Conservation (phyloP, 352 stramenopile species). For the Pythium pyrilobum region DNA sequence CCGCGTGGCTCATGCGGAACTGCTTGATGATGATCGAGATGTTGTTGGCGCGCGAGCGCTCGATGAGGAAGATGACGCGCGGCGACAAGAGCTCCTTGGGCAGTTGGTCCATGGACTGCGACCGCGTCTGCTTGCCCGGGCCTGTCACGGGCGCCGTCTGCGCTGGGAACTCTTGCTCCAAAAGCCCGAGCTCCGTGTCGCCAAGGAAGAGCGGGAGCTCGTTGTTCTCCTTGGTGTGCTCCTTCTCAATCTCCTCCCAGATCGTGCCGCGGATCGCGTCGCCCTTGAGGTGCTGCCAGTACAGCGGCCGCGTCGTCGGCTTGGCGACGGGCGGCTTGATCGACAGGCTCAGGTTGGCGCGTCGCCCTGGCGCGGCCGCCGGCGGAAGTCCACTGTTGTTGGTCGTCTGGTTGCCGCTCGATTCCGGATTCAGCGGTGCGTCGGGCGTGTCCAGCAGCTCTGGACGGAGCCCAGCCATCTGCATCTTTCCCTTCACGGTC, state of each 20-base stretch:
- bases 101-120: conserved; percentile 33
- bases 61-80: conserved; percentile 70
- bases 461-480: conserved; percentile 44
- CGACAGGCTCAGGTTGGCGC: conserved; percentile 48
- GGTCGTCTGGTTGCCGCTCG: conserved; percentile 15
- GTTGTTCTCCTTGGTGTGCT: conserved; percentile 50
- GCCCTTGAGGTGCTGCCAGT: conserved; percentile 66
- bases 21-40: conserved; percentile 97
- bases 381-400: not conserved
- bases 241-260: conserved; percentile 70
- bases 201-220: conserved; percentile 37
- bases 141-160: conserved; percentile 44
- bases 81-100: conserved; percentile 40
- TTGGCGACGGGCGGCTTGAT: conserved; percentile 57
- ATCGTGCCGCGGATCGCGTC: conserved; percentile 67
- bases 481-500: conserved; percentile 68
- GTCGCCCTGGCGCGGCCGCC: conserved; percentile 17
- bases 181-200: conserved; percentile 38
- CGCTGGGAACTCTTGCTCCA: conserved; percentile 64
- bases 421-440: conserved; percentile 24
- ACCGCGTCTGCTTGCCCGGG: conserved; percentile 28
- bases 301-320: conserved; percentile 58
- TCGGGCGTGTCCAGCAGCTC: conserved; percentile 61
- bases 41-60: conserved; percentile 69
- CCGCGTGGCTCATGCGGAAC: conserved; percentile 89